Evolutionary conservation across 257 asterid species (phyloP).

Genomic region (Solanum pinnatisectum): DNA sequence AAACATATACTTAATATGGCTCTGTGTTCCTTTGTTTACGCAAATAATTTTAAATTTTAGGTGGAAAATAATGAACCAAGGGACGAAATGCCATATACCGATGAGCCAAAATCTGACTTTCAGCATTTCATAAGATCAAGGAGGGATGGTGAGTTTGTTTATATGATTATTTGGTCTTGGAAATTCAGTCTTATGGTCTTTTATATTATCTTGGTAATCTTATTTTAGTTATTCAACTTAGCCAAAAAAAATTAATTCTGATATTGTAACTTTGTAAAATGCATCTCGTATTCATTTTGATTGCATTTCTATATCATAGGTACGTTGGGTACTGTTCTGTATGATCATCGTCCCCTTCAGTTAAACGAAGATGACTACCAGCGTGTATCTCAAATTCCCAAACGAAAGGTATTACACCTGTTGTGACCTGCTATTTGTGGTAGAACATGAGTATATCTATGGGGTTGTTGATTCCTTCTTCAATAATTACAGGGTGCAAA

Average conservation of each 20-base stretch:
- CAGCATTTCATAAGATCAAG: conserved; percentile 52
- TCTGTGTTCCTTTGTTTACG: neutral
- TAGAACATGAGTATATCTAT: neutral
- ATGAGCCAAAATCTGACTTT: conserved; percentile 36
- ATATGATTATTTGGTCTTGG: neutral
- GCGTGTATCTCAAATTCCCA: conserved; percentile 63
- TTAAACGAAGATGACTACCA: conserved; percentile 55
- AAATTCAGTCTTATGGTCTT: neutral
- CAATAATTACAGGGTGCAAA: conserved; percentile 57
- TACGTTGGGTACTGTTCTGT: conserved; percentile 54
- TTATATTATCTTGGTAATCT: neutral
- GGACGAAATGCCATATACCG: conserved; percentile 46
- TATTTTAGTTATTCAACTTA: neutral
- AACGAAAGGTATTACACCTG: conserved; percentile 39
- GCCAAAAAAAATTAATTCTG: too few species aligned
- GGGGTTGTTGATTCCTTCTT: neutral
- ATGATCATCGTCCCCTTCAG: conserved; percentile 61
- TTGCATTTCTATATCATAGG: conserved; percentile 20
- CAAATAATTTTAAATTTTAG: conserved; percentile 14
- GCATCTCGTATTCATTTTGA: neutral
- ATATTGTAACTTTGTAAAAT: too few species aligned
- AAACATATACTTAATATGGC: too few species aligned
- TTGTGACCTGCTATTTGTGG: neutral
- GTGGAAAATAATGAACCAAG: conserved; percentile 48
- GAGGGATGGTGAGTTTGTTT: conserved; percentile 39